phyloP scores from a whole-genome alignment of 2,329 filamentous ascomycete genomes.

The Helotiales sp. region DNA sequence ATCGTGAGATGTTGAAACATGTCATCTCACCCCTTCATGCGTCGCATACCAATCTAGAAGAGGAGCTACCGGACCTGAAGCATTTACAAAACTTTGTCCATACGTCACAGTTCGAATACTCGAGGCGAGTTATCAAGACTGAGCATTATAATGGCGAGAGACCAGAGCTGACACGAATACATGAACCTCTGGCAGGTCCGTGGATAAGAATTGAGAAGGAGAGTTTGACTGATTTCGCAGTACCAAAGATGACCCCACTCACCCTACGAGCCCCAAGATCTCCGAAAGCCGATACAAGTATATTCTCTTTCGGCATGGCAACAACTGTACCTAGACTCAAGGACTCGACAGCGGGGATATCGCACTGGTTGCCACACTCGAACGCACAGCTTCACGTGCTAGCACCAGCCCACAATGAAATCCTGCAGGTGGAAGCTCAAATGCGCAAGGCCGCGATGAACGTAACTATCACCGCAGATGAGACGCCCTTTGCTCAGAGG shows the following conservation, averaged over 20 bases:
- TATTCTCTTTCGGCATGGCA: conserved; percentile 6
- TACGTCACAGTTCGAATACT: not conserved
- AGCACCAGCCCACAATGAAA: not conserved
- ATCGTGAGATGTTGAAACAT: too few relatives aligned
- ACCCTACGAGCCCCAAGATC: not conserved
- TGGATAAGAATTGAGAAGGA: not conserved
- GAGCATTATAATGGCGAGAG: not conserved
- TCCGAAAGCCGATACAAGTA: not conserved
- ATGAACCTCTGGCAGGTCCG: not conserved
- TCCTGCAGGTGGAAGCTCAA: not conserved
- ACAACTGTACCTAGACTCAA: not conserved
- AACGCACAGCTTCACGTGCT: not conserved
- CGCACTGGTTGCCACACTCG: conserved; percentile 2
- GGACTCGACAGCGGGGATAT: not conserved
- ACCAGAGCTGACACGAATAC: conserved; percentile 1
- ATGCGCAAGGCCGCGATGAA: not conserved
- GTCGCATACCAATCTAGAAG: too few relatives aligned
- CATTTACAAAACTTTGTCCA: not conserved
- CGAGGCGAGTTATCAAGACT: not conserved
- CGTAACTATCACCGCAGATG: not conserved
- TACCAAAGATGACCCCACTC: not conserved
- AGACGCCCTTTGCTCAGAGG: not conserved
- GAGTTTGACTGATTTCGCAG: not conserved
- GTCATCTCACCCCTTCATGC: too few relatives aligned
- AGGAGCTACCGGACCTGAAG: not conserved